Evolutionary conservation across 2,329 filamentous ascomycete genomes (phyloP).

Genomic region (Akanthomyces lecanii): DNA sequence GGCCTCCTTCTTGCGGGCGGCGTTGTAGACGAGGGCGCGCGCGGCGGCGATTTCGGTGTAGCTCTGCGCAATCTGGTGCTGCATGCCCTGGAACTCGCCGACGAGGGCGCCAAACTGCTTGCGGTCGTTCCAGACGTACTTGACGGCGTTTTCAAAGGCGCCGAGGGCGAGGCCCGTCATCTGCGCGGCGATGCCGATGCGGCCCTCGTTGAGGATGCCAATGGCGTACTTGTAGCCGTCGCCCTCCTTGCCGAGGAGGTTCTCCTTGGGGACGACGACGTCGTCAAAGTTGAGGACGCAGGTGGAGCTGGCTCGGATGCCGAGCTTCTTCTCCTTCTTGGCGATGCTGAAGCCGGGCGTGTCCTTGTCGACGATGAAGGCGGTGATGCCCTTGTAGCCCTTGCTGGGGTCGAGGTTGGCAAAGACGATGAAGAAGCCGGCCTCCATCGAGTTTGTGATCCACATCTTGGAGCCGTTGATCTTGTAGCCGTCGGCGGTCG

Average conservation of each 20-base stretch:
- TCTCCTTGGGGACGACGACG: conserved; percentile 81
- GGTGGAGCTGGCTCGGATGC: conserved; percentile 91
- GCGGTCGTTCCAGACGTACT: conserved; percentile 96
- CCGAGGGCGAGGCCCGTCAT: conserved; percentile 97
- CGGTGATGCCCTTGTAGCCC: conserved; percentile 95
- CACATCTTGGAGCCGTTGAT: conserved; percentile 97
- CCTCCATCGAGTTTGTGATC: conserved; percentile 97
- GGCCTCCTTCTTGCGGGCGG: conserved; percentile 94
- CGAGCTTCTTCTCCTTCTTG: conserved; percentile 99
- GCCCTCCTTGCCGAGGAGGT: conserved; percentile 82
- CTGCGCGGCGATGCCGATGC: conserved; percentile 96
- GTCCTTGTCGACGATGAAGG: conserved; percentile 90
- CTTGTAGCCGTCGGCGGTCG: conserved; percentile 77
- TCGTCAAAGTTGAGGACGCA: conserved; percentile 98
- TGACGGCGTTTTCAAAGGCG: conserved; percentile 88
- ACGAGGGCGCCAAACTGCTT: conserved; percentile 93
- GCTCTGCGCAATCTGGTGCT: conserved; percentile 95
- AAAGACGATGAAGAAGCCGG: conserved; percentile 94
- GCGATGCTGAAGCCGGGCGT: conserved; percentile 88
- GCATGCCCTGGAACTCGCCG: conserved; percentile 98
- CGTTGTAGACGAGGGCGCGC: conserved; percentile 90
- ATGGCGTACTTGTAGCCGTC: conserved; percentile 99
- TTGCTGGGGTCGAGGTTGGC: conserved; percentile 89
- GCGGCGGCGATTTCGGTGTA: conserved; percentile 93
- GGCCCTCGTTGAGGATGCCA: conserved; percentile 85